Evolutionary conservation across 768 basidiomycete species (phyloP).

Genomic region (Naganishia randhawae): DNA sequence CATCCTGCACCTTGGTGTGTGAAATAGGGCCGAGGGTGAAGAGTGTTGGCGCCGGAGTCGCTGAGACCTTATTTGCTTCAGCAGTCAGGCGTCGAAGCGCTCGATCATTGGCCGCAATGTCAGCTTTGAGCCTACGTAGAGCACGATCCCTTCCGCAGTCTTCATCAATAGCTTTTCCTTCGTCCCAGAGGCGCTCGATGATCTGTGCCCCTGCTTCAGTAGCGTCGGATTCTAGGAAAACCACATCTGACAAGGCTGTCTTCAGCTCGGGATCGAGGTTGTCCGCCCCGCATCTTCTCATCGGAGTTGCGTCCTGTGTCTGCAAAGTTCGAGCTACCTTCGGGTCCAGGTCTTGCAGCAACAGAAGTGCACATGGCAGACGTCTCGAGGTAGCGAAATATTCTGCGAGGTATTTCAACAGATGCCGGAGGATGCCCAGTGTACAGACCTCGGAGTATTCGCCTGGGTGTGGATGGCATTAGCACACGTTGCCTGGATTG

Average conservation of each 20-base stretch:
- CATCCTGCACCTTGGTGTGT: not conserved
- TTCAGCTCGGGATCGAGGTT: not conserved
- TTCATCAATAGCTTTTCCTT: not conserved
- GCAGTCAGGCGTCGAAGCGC: constrained; percentile 2
- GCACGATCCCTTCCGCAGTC: not conserved
- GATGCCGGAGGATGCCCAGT: constrained; percentile 16
- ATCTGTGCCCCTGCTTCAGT: not conserved
- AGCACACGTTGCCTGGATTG: not conserved
- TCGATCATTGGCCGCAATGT: constrained; percentile 22
- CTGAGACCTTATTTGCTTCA: not conserved
- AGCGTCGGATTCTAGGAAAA: constrained; percentile 15
- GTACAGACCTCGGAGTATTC: constrained; percentile 15
- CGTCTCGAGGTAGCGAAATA: not conserved
- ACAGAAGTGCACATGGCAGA: constrained; percentile 7
- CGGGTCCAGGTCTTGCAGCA: constrained; percentile 20
- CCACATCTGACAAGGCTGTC: not conserved
- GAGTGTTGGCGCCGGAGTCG: not conserved
- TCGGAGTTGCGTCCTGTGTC: not conserved
- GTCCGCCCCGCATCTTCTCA: constrained; percentile 16
- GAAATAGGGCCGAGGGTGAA: constrained; percentile 2
- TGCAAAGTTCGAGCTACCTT: constrained; percentile 7
- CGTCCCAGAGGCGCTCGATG: constrained; percentile 13
- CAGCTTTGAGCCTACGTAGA: constrained; percentile 23
- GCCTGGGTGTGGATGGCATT: not conserved
- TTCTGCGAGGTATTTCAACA: constrained; percentile 25